phyloP scores from a whole-genome alignment of 257 asterid species.

The Primulina tabacum region DNA sequence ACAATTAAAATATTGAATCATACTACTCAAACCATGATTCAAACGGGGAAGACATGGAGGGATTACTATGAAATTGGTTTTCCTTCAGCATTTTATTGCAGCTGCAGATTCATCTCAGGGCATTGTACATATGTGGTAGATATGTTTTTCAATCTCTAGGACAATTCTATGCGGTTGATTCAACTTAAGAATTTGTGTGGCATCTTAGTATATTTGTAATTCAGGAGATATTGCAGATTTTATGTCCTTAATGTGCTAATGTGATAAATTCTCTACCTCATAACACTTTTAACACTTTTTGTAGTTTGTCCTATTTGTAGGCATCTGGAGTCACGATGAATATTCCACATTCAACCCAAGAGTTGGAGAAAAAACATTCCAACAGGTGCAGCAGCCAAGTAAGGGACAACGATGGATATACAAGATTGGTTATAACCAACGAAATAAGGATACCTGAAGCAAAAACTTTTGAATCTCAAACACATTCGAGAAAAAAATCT shows the following conservation, averaged over 20 bases:
- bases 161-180: not conserved
- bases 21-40: too few relatives aligned
- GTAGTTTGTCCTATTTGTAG: slow-evolving; percentile 29
- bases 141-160: not conserved
- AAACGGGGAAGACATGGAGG: too few relatives aligned
- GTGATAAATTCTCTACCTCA: not conserved
- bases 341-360: slow-evolving; percentile 53
- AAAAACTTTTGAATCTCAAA: slow-evolving; percentile 19
- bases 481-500: slow-evolving; percentile 21
- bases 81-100: too few relatives aligned
- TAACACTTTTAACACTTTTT: slow-evolving; percentile 7
- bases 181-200: not conserved
- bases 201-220: not conserved
- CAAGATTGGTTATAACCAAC: slow-evolving; percentile 60
- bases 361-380: slow-evolving; percentile 36
- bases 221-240: not conserved
- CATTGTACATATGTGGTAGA: not conserved
- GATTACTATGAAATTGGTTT: too few relatives aligned
- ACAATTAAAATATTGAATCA: too few relatives aligned
- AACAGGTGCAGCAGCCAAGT: slow-evolving; percentile 28
- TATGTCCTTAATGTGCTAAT: slow-evolving; percentile 12
- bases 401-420: slow-evolving; percentile 71
- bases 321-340: slow-evolving; percentile 51
- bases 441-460: slow-evolving; percentile 42
- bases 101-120: too few relatives aligned